Base-by-base conservation (phyloP, 768 basidiomycete species). In the Clavulina sp. region DNA sequence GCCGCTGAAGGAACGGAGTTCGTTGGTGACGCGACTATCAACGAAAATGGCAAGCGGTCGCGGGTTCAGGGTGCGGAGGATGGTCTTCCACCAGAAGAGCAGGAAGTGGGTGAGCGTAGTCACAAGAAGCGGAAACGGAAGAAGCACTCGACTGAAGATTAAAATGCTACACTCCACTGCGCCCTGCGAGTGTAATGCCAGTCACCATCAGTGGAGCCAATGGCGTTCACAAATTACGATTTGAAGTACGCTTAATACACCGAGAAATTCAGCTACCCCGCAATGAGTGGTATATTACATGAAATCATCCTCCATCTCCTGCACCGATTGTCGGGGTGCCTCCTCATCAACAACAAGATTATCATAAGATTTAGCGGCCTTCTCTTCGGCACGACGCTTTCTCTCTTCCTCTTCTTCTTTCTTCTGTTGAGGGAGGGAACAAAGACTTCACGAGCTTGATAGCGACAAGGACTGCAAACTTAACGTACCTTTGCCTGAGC, bases 331-430 rank as follows among this genome's bases (percentile, higher is more conserved):
- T 21, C 43, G 40, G 57, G 68, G 66, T 23, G 69, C 70, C 7
- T 54, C 68, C 5, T 47, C 19, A n/a, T 68, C 67, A 19, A 67
- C 70, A 67, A 83, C 86, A 48, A 96, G 66, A 0, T 73, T 69
- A 62, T 89, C 87, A 56, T 96, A 97, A 2, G 82, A 86, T n/a
- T 80, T 69, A 5, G 84, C 80, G 18, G 81, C 80, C 60, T 92
- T 93, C 60, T 89, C 86, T 18, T 80, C 86, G 13, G 70, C 65
- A 52, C 77, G 76, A 2, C 78, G 78, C 16, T 92, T 70, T 53
- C 84, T 85, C 2, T 71, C 63, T 51, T 95, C 87, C 31, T 76
- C 77, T 61, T 85, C 85, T 65, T 77, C 81, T 88, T 92, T 48
- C 34, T 40, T 24, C 29, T 33, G 23, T 16, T 30, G 4, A 49